Base-by-base conservation (phyloP, 108 stramenopile genomes). In the Fragilariopsis cylindrus region DNA sequence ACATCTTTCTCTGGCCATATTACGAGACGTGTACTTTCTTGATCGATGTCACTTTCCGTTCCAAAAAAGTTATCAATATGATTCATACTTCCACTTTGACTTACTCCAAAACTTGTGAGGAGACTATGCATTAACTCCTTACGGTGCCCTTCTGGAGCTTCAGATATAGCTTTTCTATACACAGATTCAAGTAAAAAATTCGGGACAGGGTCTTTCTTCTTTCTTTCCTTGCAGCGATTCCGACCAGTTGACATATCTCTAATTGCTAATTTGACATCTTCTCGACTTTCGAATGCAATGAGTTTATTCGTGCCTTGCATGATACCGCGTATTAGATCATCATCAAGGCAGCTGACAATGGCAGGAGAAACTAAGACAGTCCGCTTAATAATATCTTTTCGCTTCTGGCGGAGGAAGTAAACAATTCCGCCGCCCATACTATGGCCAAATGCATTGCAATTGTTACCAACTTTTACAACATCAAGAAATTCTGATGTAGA, bases 1-100 rank as follows among this genome's bases (percentile, higher is more conserved):
- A 45, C 40, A 6, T 68, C 67, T 13, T 68, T 18, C 67, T 68
- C 50, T 16, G 67, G 67, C 46, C 67, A 68, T 13, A 68, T n/a
- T 18, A 68, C 48, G 52, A 68, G 67, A 3, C 52, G 19, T 4
- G 18, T n/a, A 12, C 50, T 53, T 11, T 68, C 45, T 15, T n/a
- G 67, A 68, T 50, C 67, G 39, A 68, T 4, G 43, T 68, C 67
- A 15, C 43, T 21, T 7, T 47, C 13, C 7, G 21, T 11, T 3
- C 11, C 9, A 18, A 50, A 68, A 21, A 49, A 19, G 19, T 44
- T 12, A 9, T 40, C 11, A 1, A 43, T 46, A 12, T 68, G 6
- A 19, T 65, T 18, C 30, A 30, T 30, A 30, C 30, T 30, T 30
- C 62, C 41, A 40, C 46, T 41, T 9, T 63, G 43, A n/a, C 15